A percentile compares a stretch with the other conserved stretches of the same genome.
Evolutionary conservation across 495 filamentous ascomycete genomes (phyloP).

Genomic region (Emericellopsis terricola): DNA sequence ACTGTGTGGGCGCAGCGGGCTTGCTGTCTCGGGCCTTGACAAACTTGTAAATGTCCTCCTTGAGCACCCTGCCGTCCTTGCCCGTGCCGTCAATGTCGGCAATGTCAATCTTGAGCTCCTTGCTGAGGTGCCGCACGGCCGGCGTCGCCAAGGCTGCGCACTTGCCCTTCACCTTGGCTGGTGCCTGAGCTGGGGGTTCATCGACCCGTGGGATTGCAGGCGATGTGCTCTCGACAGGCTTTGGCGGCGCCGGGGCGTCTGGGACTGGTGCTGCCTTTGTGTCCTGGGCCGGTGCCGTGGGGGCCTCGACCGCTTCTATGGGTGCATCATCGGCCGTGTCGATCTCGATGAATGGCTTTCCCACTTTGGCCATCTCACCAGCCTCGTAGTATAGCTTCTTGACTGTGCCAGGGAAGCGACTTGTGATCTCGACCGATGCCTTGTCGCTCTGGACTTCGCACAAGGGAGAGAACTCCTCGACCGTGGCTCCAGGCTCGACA

Average conservation of each 20-base stretch:
- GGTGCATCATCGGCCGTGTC: constrained; percentile 41
- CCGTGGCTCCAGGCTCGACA: constrained; percentile 83
- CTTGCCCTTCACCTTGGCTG: constrained; percentile 19
- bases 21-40: constrained; percentile 20
- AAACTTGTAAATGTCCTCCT: constrained; percentile 82
- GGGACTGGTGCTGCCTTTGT: background rate
- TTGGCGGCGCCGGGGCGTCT: background rate
- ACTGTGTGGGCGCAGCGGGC: constrained; percentile 3
- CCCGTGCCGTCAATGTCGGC: constrained; percentile 65
- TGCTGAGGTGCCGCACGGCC: constrained; percentile 75
- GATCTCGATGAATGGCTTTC: constrained; percentile 67
- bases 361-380: constrained; percentile 90
- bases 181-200: background rate
- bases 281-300: constrained; percentile 14
- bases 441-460: constrained; percentile 99
- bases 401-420: constrained; percentile 83
- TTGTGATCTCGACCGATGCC: constrained; percentile 96
- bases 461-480: constrained; percentile 94
- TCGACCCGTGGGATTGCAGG: no score
- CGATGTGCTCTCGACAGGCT: background rate
- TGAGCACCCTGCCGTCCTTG: constrained; percentile 78
- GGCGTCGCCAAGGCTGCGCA: constrained; percentile 69
- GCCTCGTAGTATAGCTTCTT: constrained; percentile 93
- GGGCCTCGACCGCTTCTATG: constrained; percentile 24
- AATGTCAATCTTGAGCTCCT: constrained; percentile 60